Percentiles rank a stretch among this genome's conserved stretches.
These are phyloP conservation scores for Leccinum sublutescens DNA, from an alignment of 768 basidiomycete species.

Conservation along the genomic window DNA sequence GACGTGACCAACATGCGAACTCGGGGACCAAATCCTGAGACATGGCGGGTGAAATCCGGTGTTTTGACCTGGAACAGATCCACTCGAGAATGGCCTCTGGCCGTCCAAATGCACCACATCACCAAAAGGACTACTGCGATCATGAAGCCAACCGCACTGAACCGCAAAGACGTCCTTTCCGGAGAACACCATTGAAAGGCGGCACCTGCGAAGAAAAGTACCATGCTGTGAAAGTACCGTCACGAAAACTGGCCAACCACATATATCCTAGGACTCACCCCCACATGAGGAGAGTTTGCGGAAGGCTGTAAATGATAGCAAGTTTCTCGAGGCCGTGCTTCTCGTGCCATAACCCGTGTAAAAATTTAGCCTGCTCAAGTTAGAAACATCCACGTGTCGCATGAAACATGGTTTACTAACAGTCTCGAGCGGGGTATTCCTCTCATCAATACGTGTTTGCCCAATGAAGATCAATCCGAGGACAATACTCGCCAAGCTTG, in stretches of 20 bases:
- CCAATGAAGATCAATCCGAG: conserved; percentile 43
- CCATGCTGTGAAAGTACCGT: conserved; percentile 19
- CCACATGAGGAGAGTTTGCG: conserved; percentile 60
- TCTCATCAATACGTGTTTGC: conserved; percentile 36
- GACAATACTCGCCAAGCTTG: conserved; percentile 42
- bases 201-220: conserved; percentile 30
- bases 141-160: conserved; percentile 33
- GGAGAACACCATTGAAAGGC: conserved; percentile 24
- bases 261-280: conserved; percentile 40
- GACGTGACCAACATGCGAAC: neutral
- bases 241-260: neutral
- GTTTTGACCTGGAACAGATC: neutral
- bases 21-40: neutral
- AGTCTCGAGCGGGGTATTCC: conserved; percentile 22
- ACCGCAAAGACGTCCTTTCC: conserved; percentile 8
- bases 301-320: conserved; percentile 53
- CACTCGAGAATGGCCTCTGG: conserved; percentile 6
- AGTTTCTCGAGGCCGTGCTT: conserved; percentile 47
- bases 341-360: conserved; percentile 18
- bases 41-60: neutral
- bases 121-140: conserved; percentile 33
- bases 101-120: conserved; percentile 42
- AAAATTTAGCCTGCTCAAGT: conserved; percentile 9
- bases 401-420: neutral
- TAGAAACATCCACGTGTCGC: neutral